Conservation (phyloP, 257 asterid species). For the Lithospermum erythrorhizon region DNA sequence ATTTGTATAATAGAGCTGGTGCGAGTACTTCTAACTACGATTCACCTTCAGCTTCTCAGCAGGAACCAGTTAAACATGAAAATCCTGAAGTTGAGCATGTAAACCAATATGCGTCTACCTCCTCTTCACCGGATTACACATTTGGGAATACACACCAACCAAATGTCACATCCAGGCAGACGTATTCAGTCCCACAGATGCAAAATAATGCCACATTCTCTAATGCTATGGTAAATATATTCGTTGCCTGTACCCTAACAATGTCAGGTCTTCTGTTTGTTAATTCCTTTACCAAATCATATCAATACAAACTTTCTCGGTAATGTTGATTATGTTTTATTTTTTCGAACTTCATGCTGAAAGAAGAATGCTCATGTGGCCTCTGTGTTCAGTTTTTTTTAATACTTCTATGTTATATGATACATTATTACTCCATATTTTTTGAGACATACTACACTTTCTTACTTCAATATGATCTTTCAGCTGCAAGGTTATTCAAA, state of each 20-base stretch:
- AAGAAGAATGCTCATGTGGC: neutral
- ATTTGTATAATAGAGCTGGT: constrained; percentile 40
- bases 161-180: constrained; percentile 36
- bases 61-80: constrained; percentile 49
- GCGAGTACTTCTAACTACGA: constrained; percentile 41
- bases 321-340: neutral
- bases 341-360: neutral
- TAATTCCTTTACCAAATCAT: neutral
- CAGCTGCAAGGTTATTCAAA: constrained; percentile 44
- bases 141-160: constrained; percentile 44
- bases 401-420: neutral
- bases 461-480: constrained; percentile 10
- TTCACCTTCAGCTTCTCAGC: constrained; percentile 50
- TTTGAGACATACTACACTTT: neutral
- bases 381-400: no score
- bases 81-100: constrained; percentile 44
- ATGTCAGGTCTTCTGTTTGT: neutral
- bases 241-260: neutral
- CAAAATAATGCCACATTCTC: constrained; percentile 50
- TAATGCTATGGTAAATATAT: constrained; percentile 45
- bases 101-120: constrained; percentile 43
- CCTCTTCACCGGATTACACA: constrained; percentile 44
- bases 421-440: neutral
- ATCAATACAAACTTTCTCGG: neutral
- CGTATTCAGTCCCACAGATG: constrained; percentile 45